These are phyloP conservation scores for Lepiota brunneoincarnata DNA, from an alignment of 768 basidiomycete species.

Conservation along the genomic window DNA sequence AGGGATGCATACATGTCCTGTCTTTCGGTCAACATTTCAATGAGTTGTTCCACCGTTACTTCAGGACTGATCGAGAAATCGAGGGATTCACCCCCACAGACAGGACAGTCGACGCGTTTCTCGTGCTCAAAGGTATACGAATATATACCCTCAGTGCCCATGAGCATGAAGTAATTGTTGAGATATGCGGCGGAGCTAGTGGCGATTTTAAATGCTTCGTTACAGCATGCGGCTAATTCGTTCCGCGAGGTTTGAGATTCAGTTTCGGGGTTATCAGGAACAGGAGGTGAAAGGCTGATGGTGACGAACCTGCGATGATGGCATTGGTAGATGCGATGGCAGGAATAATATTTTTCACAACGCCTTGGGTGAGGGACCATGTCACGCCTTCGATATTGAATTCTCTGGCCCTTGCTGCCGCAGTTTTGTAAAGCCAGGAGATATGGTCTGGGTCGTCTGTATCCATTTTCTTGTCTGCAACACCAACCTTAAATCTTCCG, in stretches of 20 bases:
- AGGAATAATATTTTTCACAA: slow-evolving; percentile 99
- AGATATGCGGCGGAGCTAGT: slow-evolving; percentile 92
- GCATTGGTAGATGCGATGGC: slow-evolving; percentile 99
- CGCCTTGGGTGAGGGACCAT: slow-evolving; percentile 96
- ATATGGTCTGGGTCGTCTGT: slow-evolving; percentile 98
- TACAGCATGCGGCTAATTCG: slow-evolving; percentile 85
- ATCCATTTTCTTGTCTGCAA: slow-evolving; percentile 89
- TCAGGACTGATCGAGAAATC: slow-evolving; percentile 69
- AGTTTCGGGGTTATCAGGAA: not conserved
- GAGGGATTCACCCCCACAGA: slow-evolving; percentile 90
- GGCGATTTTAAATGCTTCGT: slow-evolving; percentile 98
- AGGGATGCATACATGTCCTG: slow-evolving; percentile 77
- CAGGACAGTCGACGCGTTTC: slow-evolving; percentile 89
- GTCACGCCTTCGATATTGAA: slow-evolving; percentile 99
- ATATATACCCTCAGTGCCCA: slow-evolving; percentile 95
- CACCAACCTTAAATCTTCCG: not conserved
- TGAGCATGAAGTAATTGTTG: slow-evolving; percentile 98
- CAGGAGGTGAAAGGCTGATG: not conserved
- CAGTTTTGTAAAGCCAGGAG: slow-evolving; percentile 84
- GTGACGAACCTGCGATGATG: slow-evolving; percentile 84
- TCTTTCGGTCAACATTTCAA: slow-evolving; percentile 82
- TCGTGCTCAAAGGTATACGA: slow-evolving; percentile 98
- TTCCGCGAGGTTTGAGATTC: not conserved
- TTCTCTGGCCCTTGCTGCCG: slow-evolving; percentile 80
- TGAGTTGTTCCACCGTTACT: slow-evolving; percentile 80